Percentiles rank a stretch among this genome's conserved stretches.
Evolutionary conservation across 306 rosid genomes (phyloP).

Genomic region (Rosa chinensis): DNA sequence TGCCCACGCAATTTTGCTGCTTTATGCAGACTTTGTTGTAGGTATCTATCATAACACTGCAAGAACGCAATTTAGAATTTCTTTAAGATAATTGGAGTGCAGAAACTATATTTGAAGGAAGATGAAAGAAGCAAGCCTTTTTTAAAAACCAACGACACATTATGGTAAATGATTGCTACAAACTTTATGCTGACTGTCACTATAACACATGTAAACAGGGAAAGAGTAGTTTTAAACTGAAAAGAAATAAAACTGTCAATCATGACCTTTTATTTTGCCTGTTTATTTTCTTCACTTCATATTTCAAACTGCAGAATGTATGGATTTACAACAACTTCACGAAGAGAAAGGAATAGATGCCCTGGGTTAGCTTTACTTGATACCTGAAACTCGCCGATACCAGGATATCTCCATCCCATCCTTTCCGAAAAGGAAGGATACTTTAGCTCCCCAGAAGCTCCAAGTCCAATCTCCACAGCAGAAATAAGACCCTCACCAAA

Average conservation of each 20-base stretch:
- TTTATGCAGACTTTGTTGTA: slow-evolving; percentile 72
- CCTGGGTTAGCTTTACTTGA: slow-evolving; percentile 27
- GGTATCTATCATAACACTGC: slow-evolving; percentile 92
- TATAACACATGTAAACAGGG: background rate
- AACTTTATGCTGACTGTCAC: background rate
- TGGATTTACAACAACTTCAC: background rate
- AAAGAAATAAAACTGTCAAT: background rate
- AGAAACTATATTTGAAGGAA: background rate
- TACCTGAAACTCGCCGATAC: slow-evolving; percentile 99
- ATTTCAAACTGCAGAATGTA: background rate
- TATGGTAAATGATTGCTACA: background rate
- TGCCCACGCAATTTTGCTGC: slow-evolving; percentile 94
- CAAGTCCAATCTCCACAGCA: slow-evolving; percentile 88
- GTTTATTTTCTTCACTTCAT: background rate
- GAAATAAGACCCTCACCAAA: slow-evolving; percentile 73
- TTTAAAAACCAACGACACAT: background rate
- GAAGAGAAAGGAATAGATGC: background rate
- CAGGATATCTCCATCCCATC: slow-evolving; percentile 99
- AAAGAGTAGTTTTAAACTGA: background rate
- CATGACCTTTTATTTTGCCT: background rate
- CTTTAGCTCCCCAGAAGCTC: slow-evolving; percentile 92
- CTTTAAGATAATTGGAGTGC: background rate
- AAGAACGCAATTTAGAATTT: slow-evolving; percentile 14
- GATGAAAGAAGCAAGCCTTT: slow-evolving; percentile 5
- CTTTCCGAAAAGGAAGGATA: slow-evolving; percentile 91